Evolutionary conservation across 106 monocot genomes (phyloP), one percentile per base, ranked within the genome.

Genomic region (Gastrodia elata): DNA sequence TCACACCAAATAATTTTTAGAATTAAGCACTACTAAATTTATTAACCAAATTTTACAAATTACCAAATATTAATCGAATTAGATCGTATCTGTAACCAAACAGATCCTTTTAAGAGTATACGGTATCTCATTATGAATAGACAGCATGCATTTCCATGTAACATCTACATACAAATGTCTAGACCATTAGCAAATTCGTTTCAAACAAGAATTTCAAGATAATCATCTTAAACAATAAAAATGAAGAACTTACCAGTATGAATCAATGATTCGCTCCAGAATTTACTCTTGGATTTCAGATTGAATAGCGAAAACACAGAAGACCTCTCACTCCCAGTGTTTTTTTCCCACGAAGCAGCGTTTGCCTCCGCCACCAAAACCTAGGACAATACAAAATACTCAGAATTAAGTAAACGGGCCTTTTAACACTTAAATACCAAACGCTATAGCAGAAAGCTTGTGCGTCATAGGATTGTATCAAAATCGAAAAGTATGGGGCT

Each of bases 291-390:
- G 22, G 77, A 42, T 67, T 90, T 97, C 56, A 97, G 86, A 76
- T 93, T 97, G 78, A 97, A 97, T 68, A 97, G 80, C 18, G 97
- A 97, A 64, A 97, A 97, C 30, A 97, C 83, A n/a, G 87, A 83
- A 5, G 84, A 83, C 56, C 80, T 85, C 55, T 75, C 70, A 40
- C 68, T 72, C 34, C 83, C 84, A 28, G 67, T 73, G 6, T 9
- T 68, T n/a, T n/a, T n/a, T 38, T 42, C 74, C 71, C 42, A 64
- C 24, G 83, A 39, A 26, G 91, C 72, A 5, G 88, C 90, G 36
- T 68, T 32, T 5, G 64, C 76, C 11, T 65, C 77, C 6, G 48
- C 79, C 22, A 41, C 68, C 14, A 80, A 71, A 39, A 41, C 32
- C 39, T 42, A 75, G 9, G 38, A 59, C 24, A 27, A 40, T 7